Evolutionary conservation across 148 eudicot genomes (phyloP), one percentile per base, ranked within the genome.

Genomic region (Persicaria tinctoria): DNA sequence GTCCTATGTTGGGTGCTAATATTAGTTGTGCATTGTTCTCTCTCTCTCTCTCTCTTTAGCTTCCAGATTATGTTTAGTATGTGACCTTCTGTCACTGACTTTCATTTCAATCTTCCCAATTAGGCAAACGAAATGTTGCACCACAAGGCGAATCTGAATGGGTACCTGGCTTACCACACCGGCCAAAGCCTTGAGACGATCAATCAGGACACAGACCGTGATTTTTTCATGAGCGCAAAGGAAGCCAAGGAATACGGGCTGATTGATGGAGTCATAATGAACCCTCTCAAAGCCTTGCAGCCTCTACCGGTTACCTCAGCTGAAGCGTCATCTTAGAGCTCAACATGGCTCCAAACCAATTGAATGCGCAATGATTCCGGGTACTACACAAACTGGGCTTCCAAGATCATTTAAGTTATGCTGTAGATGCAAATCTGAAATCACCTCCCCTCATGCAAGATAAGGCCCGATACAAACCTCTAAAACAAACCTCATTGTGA

Each of bases 241-340:
- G 98, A 95, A 89, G 98, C 97, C 77, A 85, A 89, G 82, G 96
- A 92, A 10, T 95, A 92, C 27, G 98, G 98, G 23, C 90, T 95
- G 64, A 85, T 95, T 60, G 98, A 95, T 44, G 97, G 93, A 63
- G 90, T 95, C 73, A 95, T 95, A 80, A 78, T 79, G 89, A 94
- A 91, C 75, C 98, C 98, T 53, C 83, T 90, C 32, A 92, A 95
- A 87, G 98, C 98, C 13, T 77, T 94, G 41, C 96, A 89, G 68
- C 97, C 98, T 41, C 82, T 92, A 10, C 84, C 93, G 72, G 88
- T 13, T 41, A 47, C 47, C 70, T n/a, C 70, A 64, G 17, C 18
- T 64, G 70, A 64, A 3, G 5, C 48, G 48, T 44, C 48, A 5
- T 13, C 48, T 66, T 66, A 66, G 20, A 66, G 8, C 70, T 64